Conservation (phyloP, 2,329 filamentous ascomycete genomes). For the Remersonia thermophila region DNA sequence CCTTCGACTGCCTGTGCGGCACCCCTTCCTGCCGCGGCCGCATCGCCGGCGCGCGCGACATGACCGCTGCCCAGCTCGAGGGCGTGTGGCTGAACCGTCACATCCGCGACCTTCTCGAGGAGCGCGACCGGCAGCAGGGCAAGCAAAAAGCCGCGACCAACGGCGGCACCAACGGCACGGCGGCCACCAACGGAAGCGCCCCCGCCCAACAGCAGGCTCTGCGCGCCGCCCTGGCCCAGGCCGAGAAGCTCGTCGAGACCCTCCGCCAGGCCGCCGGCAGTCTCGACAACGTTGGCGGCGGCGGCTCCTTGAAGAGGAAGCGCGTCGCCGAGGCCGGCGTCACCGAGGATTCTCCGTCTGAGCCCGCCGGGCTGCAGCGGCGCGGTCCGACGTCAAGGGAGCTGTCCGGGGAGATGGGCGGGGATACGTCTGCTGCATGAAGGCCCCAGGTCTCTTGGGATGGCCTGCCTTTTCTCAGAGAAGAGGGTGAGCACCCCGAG, state of each 20-base stretch:
- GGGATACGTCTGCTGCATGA: constrained; percentile 33
- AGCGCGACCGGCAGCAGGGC: constrained; percentile 19
- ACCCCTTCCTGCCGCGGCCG: constrained; percentile 44
- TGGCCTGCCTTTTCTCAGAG: neutral
- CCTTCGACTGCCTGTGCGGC: constrained; percentile 54
- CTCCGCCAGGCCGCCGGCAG: too few species aligned
- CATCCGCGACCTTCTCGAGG: constrained; percentile 43
- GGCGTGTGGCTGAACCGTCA: constrained; percentile 51
- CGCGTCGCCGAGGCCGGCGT: constrained; percentile 7
- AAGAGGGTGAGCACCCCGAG: too few species aligned
- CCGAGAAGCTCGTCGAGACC: constrained; percentile 35
- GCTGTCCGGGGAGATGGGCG: constrained; percentile 49
- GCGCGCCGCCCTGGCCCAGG: constrained; percentile 30
- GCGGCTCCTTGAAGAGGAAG: too few species aligned
- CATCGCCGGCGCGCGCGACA: constrained; percentile 51
- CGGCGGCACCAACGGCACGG: constrained; percentile 9
- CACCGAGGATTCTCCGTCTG: constrained; percentile 10
- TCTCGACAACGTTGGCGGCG: too few species aligned
- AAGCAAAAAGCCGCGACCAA: constrained; percentile 6
- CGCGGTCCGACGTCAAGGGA: constrained; percentile 42
- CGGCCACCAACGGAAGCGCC: constrained; percentile 11
- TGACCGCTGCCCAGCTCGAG: constrained; percentile 40
- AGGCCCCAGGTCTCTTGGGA: too few species aligned
- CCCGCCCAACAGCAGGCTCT: constrained; percentile 24
- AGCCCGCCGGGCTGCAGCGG: constrained; percentile 19